These are phyloP conservation scores for Codiaeum variegatum DNA, from an alignment of 441 rosid genomes.

Conservation along the genomic window DNA sequence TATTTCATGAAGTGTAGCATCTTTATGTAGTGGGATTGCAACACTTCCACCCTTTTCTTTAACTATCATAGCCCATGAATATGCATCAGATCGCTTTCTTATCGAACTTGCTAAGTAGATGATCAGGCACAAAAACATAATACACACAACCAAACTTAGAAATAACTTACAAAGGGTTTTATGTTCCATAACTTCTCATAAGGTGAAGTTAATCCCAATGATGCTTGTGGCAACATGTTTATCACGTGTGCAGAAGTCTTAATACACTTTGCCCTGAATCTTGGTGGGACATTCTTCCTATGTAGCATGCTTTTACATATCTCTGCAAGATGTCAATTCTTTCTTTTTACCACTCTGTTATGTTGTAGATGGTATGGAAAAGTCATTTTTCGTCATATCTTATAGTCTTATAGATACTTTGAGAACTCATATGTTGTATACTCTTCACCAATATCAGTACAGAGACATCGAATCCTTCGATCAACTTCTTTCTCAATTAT, in stretches of 20 bases:
- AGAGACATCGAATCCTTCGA: too few relatives aligned
- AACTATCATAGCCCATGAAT: not conserved
- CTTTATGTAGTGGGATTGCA: not conserved
- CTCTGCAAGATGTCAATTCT: not conserved
- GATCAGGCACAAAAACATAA: not conserved
- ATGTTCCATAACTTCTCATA: not conserved
- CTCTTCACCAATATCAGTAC: not conserved
- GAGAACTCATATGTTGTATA: not conserved
- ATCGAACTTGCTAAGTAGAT: not conserved
- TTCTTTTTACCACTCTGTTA: not conserved
- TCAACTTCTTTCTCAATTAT: too few relatives aligned
- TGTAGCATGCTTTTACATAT: not conserved
- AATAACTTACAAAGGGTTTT: not conserved
- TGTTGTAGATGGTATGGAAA: not conserved
- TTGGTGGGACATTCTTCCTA: too few relatives aligned
- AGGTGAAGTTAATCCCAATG: not conserved
- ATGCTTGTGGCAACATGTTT: not conserved
- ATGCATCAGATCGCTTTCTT: not conserved
- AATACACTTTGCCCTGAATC: too few relatives aligned
- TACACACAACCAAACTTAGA: not conserved
- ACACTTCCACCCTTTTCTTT: constrained; percentile 18
- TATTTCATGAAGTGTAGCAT: not conserved
- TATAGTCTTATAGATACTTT: not conserved
- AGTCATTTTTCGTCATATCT: not conserved
- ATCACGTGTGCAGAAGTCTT: not conserved